Conservation (phyloP, 2,329 filamentous ascomycete genomes). For the Harringtonia aguacate region DNA sequence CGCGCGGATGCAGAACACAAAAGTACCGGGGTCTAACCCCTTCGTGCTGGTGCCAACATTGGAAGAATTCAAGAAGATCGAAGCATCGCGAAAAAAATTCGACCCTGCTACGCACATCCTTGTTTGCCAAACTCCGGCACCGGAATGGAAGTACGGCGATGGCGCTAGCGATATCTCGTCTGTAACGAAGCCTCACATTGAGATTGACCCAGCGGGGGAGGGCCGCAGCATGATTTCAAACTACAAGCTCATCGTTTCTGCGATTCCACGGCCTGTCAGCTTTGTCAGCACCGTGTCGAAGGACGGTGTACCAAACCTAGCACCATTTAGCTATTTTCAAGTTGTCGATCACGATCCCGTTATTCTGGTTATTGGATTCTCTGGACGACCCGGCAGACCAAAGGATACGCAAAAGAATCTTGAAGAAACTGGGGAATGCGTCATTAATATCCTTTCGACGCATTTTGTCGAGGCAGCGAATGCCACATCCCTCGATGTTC, state of each 20-base stretch:
- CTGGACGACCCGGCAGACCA: not conserved
- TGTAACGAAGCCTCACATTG: not conserved
- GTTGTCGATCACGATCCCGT: not conserved
- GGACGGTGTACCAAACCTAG: not conserved
- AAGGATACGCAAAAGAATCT: constrained; percentile 45
- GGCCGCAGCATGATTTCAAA: not conserved
- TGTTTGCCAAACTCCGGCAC: not conserved
- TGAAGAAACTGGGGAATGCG: constrained; percentile 59
- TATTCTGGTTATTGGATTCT: not conserved
- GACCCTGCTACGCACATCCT: not conserved
- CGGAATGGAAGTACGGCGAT: not conserved
- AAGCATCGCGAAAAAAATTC: not conserved
- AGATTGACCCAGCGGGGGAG: not conserved
- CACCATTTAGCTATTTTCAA: not conserved
- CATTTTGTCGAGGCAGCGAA: constrained; percentile 81
- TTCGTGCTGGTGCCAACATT: not conserved
- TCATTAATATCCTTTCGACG: constrained; percentile 79
- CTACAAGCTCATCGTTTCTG: not conserved
- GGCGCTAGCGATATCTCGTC: not conserved
- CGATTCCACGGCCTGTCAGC: not conserved
- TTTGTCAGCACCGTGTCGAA: not conserved
- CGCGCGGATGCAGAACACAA: not conserved
- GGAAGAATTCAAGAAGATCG: not conserved
- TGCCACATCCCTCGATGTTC: constrained; percentile 62
- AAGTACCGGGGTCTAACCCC: not conserved